Percentiles rank a stretch among this genome's conserved stretches.
phyloP scores from a whole-genome alignment of 768 basidiomycete species.

The Leccinellum rugosiceps region DNA sequence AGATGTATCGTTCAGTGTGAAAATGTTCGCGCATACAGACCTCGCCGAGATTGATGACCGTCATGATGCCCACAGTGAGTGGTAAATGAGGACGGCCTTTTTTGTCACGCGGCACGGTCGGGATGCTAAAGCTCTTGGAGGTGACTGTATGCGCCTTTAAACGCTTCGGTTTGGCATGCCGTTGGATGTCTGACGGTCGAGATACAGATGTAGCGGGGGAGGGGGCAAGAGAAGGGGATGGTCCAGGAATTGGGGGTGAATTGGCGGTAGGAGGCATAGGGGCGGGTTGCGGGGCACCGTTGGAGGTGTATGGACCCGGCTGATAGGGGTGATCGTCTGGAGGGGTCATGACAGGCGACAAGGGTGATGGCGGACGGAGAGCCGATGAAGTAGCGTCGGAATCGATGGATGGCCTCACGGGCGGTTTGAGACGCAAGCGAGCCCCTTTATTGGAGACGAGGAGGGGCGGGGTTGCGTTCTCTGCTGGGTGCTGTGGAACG shows the following conservation, averaged over 20 bases:
- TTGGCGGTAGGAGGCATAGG: constrained; percentile 13
- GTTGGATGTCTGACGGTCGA: constrained; percentile 29
- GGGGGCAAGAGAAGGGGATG: constrained; percentile 15
- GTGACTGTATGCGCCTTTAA: constrained; percentile 80
- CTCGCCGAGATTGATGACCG: constrained; percentile 67
- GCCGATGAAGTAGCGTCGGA: constrained; percentile 15
- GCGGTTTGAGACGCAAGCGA: constrained; percentile 48
- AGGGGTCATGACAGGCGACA: constrained; percentile 35
- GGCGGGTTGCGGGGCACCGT: constrained; percentile 19
- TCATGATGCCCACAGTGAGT: constrained; percentile 85
- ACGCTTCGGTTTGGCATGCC: constrained; percentile 68
- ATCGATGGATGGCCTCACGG: constrained; percentile 30
- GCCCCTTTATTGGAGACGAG: constrained; percentile 48
- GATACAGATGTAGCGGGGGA: constrained; percentile 21
- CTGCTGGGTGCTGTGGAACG: constrained; percentile 14
- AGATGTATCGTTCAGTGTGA: constrained; percentile 86
- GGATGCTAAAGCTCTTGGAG: constrained; percentile 73
- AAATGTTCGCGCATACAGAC: constrained; percentile 83
- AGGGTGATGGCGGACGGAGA: constrained; percentile 26
- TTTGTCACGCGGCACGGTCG: constrained; percentile 74
- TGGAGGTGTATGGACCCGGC: constrained; percentile 20
- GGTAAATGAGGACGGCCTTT: constrained; percentile 69
- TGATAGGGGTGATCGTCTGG: constrained; percentile 33
- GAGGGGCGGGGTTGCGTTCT: constrained; percentile 27
- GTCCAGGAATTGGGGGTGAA: constrained; percentile 23